Evolutionary conservation across 164 flowering plant genomes (phyloP).

Genomic region (Liriodendron chinense): DNA sequence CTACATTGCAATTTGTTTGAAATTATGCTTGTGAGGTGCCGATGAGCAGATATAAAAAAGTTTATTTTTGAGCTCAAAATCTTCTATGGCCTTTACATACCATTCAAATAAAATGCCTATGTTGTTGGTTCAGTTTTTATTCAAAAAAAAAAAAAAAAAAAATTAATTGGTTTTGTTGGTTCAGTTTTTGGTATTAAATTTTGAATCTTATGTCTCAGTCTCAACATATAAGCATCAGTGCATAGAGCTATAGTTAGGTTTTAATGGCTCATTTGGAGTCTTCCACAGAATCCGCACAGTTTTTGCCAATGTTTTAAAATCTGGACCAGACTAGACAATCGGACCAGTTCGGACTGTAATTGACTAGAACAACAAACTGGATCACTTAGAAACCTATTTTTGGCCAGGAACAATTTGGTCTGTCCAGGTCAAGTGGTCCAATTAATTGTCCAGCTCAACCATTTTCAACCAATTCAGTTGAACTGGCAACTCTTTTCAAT

Average conservation of each 20-base stretch:
- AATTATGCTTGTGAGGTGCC: neutral
- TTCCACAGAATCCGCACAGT: neutral
- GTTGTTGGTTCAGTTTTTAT: neutral
- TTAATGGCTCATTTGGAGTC: neutral
- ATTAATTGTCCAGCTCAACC: too few relatives aligned
- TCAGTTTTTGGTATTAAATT: neutral
- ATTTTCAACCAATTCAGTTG: neutral
- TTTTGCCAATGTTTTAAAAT: neutral
- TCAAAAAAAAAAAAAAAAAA: too few relatives aligned
- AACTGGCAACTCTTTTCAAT: neutral
- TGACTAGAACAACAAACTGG: neutral
- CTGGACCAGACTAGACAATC: neutral
- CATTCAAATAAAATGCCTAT: too few relatives aligned
- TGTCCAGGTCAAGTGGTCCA: too few relatives aligned
- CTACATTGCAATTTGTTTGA: neutral
- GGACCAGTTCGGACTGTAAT: neutral
- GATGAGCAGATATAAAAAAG: too few relatives aligned
- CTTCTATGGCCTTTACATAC: too few relatives aligned
- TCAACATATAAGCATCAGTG: neutral
- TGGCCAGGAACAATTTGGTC: neutral
- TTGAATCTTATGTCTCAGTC: neutral
- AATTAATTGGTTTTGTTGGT: neutral
- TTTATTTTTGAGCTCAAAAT: too few relatives aligned
- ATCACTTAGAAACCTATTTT: neutral
- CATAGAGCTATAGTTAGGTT: neutral